Evolutionary conservation across 192 early-diverging fungal genomes (phyloP), one percentile per base, ranked within the genome.

Genomic region (Coemansia nantahalensis): DNA sequence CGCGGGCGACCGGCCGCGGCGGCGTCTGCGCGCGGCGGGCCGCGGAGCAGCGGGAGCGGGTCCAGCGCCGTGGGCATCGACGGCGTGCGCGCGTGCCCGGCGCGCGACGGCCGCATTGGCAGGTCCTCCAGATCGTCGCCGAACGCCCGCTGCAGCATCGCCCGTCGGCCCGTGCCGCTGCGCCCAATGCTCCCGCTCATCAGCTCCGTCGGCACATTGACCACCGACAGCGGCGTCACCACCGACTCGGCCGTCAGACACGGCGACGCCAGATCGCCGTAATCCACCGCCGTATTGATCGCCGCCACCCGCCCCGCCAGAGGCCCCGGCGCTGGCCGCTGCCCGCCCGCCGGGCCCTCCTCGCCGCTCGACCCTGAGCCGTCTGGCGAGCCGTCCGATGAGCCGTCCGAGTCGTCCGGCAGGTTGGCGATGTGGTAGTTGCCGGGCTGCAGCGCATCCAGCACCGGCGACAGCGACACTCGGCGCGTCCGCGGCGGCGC

Each of bases 381-480:
- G n/a, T n/a, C n/a, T n/a, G n/a, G n/a, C n/a, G 59, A 48, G 14
- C 37, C 34, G 37, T 63, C 60, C 17, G 59, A 59, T 10, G 72
- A 76, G 9, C 48, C 52, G 45, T 61, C 68, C 48, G 59, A 17
- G 30, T 62, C 62, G 38, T 75, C 65, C 15, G 65, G 64, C 21
- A 68, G 31, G n/a, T 76, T 76, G 53, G 72, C 72, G 14, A 76
- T 76, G 13, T 68, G 72, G 46, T 76, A 76, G 32, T 60, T 64
- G 18, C 59, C 72, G 1, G 65, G 72, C 57, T 64, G 61, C 46
- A 64, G 57, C 33, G 65, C 72, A 9, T 42, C 64, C 33, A 76
- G 50, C n/a, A 64, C 65, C 4, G 72, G 72, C 49, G 72, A 76
- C 17, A 68, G 30, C 14, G 72, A 76, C 61, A 59, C 1, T 60